Conservation (phyloP, 2,329 filamentous ascomycete genomes). For the Stemphylium vesicarium region DNA sequence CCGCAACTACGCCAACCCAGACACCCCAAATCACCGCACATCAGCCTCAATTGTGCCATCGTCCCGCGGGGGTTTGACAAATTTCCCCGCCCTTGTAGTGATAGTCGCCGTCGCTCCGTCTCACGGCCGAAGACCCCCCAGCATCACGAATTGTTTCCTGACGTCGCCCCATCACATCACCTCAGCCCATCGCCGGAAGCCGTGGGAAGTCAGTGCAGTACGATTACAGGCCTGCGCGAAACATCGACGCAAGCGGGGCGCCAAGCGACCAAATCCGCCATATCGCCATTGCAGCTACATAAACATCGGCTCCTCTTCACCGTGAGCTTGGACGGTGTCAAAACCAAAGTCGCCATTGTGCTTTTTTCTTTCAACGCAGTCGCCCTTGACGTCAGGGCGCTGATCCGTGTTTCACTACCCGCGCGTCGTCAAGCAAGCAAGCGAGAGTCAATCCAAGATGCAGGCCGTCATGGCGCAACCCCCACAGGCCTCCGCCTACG, state of each 20-base stretch:
- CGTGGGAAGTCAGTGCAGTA: constrained; percentile 27
- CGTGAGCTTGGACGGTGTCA: constrained; percentile 1
- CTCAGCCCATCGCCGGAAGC: constrained; percentile 39
- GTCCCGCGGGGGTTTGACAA: constrained; percentile 1
- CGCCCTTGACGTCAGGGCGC: constrained; percentile 33
- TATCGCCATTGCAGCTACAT: constrained; percentile 24
- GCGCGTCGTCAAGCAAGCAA: constrained; percentile 26
- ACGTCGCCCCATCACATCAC: not conserved
- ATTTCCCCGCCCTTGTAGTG: not conserved
- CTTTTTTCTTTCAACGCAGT: constrained; percentile 24
- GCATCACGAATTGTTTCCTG: constrained; percentile 22
- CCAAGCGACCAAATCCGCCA: constrained; percentile 24
- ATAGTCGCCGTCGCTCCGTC: constrained; percentile 7
- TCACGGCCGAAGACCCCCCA: constrained; percentile 21
- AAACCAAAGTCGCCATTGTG: constrained; percentile 11
- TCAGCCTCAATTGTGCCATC: constrained; percentile 1
- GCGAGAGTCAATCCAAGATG: constrained; percentile 28
- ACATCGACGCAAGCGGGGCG: constrained; percentile 29
- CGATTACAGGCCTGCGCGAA: constrained; percentile 25
- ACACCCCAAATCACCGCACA: not conserved
- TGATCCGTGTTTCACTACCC: constrained; percentile 35
- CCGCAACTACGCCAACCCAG: constrained; percentile 4
- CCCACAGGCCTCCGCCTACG: constrained; percentile 32
- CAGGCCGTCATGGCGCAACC: constrained; percentile 39
- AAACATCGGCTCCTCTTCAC: constrained; percentile 20